Conservation (phyloP, 2,329 filamentous ascomycete genomes). For the Fusarium sp. region DNA sequence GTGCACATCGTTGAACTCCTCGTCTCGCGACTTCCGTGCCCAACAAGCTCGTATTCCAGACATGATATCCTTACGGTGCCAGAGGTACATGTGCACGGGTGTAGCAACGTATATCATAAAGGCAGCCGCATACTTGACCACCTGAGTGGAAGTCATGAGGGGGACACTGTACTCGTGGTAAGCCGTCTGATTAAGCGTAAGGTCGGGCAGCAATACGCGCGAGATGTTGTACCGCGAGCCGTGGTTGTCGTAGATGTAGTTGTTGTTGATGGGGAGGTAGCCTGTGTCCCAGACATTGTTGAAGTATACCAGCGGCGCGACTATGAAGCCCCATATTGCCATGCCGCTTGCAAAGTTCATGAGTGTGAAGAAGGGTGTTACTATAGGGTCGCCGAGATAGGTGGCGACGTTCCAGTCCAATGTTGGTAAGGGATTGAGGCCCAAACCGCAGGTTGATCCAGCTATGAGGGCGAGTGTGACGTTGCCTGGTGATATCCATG, state of each 20-base stretch:
- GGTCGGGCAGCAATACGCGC: conserved; percentile 59
- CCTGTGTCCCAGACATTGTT: conserved; percentile 58
- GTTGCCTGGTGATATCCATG: conserved; percentile 59
- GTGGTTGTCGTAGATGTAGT: conserved; percentile 66
- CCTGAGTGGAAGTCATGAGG: conserved; percentile 58
- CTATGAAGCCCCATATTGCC: conserved; percentile 63
- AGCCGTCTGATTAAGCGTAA: conserved; percentile 60
- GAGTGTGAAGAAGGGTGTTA: conserved; percentile 44
- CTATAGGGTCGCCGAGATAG: conserved; percentile 44
- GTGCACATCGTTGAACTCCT: conserved; percentile 47
- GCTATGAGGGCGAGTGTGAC: conserved; percentile 48
- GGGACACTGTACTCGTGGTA: conserved; percentile 64
- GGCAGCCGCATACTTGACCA: conserved; percentile 46
- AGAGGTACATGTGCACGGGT: conserved; percentile 45
- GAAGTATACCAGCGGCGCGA: conserved; percentile 60
- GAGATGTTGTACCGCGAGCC: conserved; percentile 61
- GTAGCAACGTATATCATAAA: conserved; percentile 45
- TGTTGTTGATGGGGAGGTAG: conserved; percentile 65
- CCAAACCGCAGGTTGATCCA: conserved; percentile 50
- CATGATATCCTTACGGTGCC: conserved; percentile 45
- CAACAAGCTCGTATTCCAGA: conserved; percentile 42
- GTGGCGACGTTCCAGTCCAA: conserved; percentile 54
- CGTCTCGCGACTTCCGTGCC: conserved; percentile 48
- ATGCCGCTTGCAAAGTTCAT: conserved; percentile 44
- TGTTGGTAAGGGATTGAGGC: conserved; percentile 51